These are phyloP conservation scores for Brassica juncea DNA, from an alignment of 345 rosid species.

Conservation along the genomic window DNA sequence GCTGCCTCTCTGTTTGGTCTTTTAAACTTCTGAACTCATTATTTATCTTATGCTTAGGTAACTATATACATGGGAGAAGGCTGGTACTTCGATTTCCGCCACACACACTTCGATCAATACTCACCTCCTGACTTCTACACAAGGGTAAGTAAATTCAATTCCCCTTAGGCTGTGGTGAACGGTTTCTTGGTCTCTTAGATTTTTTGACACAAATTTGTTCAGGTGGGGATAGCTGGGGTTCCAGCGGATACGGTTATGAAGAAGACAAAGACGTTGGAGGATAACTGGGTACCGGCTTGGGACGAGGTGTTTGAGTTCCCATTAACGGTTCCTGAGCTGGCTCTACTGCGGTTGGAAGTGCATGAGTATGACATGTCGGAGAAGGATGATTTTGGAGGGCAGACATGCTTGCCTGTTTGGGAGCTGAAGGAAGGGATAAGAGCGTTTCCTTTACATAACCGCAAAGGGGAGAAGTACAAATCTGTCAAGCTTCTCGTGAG, in stretches of 20 bases:
- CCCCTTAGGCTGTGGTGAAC: neutral
- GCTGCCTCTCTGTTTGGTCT: neutral
- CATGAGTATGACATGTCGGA: constrained; percentile 93
- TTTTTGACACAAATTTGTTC: constrained; percentile 12
- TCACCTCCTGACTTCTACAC: constrained; percentile 44
- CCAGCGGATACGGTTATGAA: constrained; percentile 69
- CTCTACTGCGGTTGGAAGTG: constrained; percentile 76
- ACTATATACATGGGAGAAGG: constrained; percentile 46
- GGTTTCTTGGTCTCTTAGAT: neutral
- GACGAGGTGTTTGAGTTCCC: constrained; percentile 83
- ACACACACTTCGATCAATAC: constrained; percentile 41
- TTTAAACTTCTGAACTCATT: neutral
- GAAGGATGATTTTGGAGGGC: constrained; percentile 93
- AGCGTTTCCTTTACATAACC: constrained; percentile 56
- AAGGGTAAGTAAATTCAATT: constrained; percentile 33
- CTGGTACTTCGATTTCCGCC: constrained; percentile 45
- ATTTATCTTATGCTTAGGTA: constrained; percentile 5
- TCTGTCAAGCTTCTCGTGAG: constrained; percentile 75
- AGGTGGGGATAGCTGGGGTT: constrained; percentile 92
- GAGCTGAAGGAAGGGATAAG: constrained; percentile 74
- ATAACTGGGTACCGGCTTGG: constrained; percentile 88
- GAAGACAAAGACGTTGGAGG: constrained; percentile 80
- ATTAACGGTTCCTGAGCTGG: constrained; percentile 77
- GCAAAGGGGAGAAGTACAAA: constrained; percentile 59
- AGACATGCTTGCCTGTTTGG: constrained; percentile 73